Evolutionary conservation across 2,329 filamentous ascomycete species (phyloP).

Genomic region (Moelleriella libera): DNA sequence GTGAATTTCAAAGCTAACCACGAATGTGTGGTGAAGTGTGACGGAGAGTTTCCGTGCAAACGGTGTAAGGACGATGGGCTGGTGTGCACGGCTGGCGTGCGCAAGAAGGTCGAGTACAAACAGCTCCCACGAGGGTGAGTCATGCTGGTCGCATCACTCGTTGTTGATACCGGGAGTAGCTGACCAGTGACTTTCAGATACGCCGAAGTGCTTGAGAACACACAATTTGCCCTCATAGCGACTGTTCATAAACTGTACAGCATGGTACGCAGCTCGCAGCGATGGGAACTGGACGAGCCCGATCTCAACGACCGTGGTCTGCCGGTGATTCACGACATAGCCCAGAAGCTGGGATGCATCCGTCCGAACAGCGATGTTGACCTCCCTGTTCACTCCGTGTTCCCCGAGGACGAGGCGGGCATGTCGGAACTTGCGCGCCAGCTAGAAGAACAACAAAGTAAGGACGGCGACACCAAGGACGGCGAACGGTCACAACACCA

Average conservation of each 20-base stretch:
- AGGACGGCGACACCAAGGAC: slow-evolving; percentile 13
- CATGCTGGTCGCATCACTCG: not conserved
- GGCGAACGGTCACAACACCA: slow-evolving; percentile 9
- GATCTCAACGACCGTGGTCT: slow-evolving; percentile 49
- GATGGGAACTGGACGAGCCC: slow-evolving; percentile 49
- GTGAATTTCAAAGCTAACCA: not conserved
- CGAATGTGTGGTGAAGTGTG: slow-evolving; percentile 28
- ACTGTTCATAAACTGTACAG: slow-evolving; percentile 52
- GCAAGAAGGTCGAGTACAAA: slow-evolving; percentile 58
- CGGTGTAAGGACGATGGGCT: slow-evolving; percentile 51
- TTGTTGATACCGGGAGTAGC: not conserved
- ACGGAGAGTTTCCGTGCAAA: slow-evolving; percentile 53
- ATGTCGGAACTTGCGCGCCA: slow-evolving; percentile 41
- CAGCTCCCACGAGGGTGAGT: slow-evolving; percentile 47
- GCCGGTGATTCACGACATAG: slow-evolving; percentile 52
- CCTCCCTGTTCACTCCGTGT: slow-evolving; percentile 40
- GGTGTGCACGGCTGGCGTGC: slow-evolving; percentile 47
- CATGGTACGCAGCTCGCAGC: slow-evolving; percentile 44
- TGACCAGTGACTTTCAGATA: slow-evolving; percentile 25
- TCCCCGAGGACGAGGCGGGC: slow-evolving; percentile 47
- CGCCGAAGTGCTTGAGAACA: slow-evolving; percentile 51
- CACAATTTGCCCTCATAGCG: slow-evolving; percentile 48
- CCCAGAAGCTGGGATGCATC: slow-evolving; percentile 49
- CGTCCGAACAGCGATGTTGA: slow-evolving; percentile 47
- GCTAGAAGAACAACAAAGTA: slow-evolving; percentile 32